Evolutionary conservation across 495 filamentous ascomycete species (phyloP).

Genomic region (Annulohypoxylon bovei): DNA sequence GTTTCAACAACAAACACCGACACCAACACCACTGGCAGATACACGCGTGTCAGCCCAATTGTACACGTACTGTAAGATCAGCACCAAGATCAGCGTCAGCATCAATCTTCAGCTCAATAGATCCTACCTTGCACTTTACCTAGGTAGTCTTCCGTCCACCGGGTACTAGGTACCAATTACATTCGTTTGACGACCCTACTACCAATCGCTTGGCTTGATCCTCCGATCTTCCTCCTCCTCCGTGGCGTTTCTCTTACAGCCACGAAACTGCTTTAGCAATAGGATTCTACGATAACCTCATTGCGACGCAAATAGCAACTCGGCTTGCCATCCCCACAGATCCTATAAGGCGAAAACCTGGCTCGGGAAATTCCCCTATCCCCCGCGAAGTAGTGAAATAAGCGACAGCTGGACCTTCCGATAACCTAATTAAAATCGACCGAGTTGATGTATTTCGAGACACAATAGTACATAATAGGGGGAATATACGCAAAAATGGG

Average conservation of each 20-base stretch:
- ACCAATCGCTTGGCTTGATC: conserved; percentile 15
- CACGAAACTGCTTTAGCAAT: conserved; percentile 18
- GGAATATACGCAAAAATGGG: conserved; percentile 45
- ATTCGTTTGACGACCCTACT: conserved; percentile 60
- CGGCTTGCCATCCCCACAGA: neutral
- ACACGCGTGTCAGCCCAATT: conserved; percentile 20
- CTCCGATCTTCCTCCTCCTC: conserved; percentile 8
- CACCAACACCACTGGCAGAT: neutral
- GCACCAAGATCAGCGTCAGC: conserved; percentile 37
- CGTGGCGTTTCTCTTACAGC: conserved; percentile 22
- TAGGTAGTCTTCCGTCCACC: conserved; percentile 7
- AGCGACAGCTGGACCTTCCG: conserved; percentile 6
- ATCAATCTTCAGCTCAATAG: conserved; percentile 18
- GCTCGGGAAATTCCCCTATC: neutral
- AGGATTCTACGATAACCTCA: conserved; percentile 26
- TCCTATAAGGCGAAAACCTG: conserved; percentile 10
- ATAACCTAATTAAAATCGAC: neutral
- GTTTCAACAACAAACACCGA: neutral
- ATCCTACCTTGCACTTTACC: conserved; percentile 9
- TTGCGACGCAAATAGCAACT: conserved; percentile 26
- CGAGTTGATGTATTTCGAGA: conserved; percentile 39
- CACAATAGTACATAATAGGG: conserved; percentile 28
- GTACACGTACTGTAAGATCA: conserved; percentile 25
- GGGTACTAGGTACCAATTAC: conserved; percentile 69
- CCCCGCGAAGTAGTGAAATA: conserved; percentile 6